These are phyloP conservation scores for Rhododendron vialii DNA, from an alignment of 148 eudicot species.

Conservation along the genomic window DNA sequence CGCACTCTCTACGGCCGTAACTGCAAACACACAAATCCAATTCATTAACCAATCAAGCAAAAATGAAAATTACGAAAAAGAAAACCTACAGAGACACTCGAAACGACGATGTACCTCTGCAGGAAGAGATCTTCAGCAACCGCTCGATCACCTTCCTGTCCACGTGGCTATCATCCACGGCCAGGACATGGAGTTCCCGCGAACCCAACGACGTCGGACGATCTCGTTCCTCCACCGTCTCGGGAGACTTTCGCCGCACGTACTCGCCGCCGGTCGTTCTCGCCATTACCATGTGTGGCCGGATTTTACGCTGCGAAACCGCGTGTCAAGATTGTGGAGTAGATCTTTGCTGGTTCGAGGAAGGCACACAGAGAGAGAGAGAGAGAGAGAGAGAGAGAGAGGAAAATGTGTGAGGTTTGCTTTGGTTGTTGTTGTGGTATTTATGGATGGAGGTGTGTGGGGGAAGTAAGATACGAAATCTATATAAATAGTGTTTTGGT, in stretches of 20 bases:
- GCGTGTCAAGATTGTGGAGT: background rate
- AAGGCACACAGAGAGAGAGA: too few species aligned
- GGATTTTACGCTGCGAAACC: background rate
- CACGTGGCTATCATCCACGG: slow-evolving; percentile 60
- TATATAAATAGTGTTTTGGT: background rate
- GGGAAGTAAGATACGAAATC: background rate
- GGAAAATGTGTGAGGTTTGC: background rate
- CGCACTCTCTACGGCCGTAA: slow-evolving; percentile 54
- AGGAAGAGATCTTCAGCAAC: slow-evolving; percentile 48
- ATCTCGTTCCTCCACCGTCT: background rate
- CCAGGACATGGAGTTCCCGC: slow-evolving; percentile 52
- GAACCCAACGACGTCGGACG: background rate
- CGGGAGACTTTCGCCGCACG: background rate
- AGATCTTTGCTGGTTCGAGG: background rate
- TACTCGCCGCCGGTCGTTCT: background rate
- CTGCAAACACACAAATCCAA: slow-evolving; percentile 21
- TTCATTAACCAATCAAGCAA: background rate
- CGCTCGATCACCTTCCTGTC: slow-evolving; percentile 60
- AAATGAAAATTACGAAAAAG: background rate
- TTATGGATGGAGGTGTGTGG: background rate
- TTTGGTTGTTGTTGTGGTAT: background rate
- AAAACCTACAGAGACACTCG: background rate
- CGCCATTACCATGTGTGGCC: background rate
- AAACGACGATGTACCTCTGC: slow-evolving; percentile 33
- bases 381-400: background rate